A percentile compares a stretch with the other conserved stretches of the same genome.
Evolutionary conservation across 75 land plant genomes (phyloP).

Genomic region (Cryptomeria japonica): DNA sequence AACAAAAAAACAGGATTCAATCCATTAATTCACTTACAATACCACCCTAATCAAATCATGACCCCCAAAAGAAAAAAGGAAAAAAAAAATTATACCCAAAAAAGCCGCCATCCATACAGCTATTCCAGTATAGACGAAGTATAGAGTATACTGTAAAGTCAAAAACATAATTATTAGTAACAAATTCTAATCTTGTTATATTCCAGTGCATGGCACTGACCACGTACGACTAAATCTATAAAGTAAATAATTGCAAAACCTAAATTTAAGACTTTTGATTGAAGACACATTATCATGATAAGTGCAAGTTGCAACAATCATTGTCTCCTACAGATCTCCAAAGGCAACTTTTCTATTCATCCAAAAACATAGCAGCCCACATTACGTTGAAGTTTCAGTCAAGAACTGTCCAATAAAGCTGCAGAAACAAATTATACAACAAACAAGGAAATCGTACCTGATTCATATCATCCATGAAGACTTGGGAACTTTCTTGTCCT

Average conservation of each 20-base stretch:
- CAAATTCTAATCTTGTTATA: not conserved
- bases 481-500: conserved; percentile 9
- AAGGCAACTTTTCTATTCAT: too few species aligned
- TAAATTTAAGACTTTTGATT: not conserved
- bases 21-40: not conserved
- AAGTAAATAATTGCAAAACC: not conserved
- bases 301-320: too few species aligned
- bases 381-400: too few species aligned
- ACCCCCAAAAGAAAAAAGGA: not conserved
- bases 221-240: not conserved
- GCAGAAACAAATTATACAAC: too few species aligned
- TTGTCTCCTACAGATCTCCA: too few species aligned
- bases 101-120: conserved; percentile 62
- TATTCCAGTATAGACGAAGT: conserved; percentile 68
- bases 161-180: not conserved
- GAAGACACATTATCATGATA: not conserved
- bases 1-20: not conserved
- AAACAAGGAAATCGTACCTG: conserved; percentile 29
- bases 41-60: too few species aligned
- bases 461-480: conserved; percentile 57
- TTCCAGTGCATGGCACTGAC: not conserved
- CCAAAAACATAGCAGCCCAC: too few species aligned
- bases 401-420: too few species aligned
- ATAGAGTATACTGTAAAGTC: conserved; percentile 48
- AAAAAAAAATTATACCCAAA: conserved; percentile 39